Evolutionary conservation across 108 stramenopile species (phyloP).

Genomic region (Pseudonitzschia delicatissima): DNA sequence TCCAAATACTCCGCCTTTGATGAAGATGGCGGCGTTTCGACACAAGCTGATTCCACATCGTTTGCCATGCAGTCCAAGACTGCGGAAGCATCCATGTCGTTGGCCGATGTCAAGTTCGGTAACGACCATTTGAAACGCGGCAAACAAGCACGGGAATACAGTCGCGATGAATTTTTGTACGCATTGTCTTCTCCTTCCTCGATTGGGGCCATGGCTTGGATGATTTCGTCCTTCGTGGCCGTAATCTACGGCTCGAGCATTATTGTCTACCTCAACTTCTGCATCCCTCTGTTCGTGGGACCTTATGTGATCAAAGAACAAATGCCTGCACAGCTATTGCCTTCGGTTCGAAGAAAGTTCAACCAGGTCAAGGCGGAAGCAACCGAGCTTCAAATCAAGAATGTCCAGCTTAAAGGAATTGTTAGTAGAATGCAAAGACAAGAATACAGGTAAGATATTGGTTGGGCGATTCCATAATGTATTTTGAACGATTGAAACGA

Average conservation of each 20-base stretch:
- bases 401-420: constrained; percentile 15
- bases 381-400: constrained; percentile 21
- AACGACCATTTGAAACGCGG: not conserved
- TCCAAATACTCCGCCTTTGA: not conserved
- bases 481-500: too few species aligned
- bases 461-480: too few species aligned
- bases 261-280: constrained; percentile 27
- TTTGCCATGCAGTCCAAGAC: constrained; percentile 15
- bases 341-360: constrained; percentile 14
- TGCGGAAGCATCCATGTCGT: constrained; percentile 11
- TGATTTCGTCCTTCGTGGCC: constrained; percentile 18
- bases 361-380: constrained; percentile 21
- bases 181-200: constrained; percentile 5
- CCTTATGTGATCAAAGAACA: constrained; percentile 32
- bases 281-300: constrained; percentile 29
- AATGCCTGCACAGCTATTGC: not conserved
- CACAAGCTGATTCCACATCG: not conserved
- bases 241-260: constrained; percentile 32
- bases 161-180: constrained; percentile 4
- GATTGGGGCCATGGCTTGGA: constrained; percentile 19
- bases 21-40: not conserved
- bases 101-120: constrained; percentile 18
- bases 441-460: constrained; percentile 11
- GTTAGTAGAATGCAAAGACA: constrained; percentile 24
- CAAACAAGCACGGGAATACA: not conserved